Percentiles rank a stretch among this genome's conserved stretches.
phyloP scores from a whole-genome alignment of 176 grass and related monocot species.

The Chrysopogon serrulatus region DNA sequence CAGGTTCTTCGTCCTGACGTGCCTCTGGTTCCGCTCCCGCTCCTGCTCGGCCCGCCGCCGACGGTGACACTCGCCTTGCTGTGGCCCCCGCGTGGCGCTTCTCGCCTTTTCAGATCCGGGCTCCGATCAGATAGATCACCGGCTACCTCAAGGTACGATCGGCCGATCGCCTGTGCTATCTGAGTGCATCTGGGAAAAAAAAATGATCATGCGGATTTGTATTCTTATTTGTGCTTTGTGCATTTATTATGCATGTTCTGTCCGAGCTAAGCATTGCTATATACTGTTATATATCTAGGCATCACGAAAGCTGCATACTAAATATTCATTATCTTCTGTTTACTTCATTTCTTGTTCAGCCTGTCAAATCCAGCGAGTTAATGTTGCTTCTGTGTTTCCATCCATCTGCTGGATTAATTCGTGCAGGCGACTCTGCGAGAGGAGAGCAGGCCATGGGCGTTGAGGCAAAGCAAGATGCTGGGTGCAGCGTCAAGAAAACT shows the following conservation, averaged over 20 bases:
- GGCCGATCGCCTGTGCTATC: background rate
- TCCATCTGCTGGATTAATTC: slow-evolving; percentile 15
- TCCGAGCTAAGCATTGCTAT: background rate
- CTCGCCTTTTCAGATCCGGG: slow-evolving; percentile 5
- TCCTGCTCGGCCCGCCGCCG: background rate
- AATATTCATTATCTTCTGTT: too few species aligned
- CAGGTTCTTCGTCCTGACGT: too few species aligned
- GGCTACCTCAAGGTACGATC: slow-evolving; percentile 19
- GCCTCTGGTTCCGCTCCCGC: background rate
- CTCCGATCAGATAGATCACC: slow-evolving; percentile 18
- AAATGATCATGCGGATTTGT: background rate
- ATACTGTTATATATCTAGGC: background rate
- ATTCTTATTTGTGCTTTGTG: background rate
- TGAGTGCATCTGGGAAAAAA: background rate
- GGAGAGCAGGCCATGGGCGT: slow-evolving; percentile 8
- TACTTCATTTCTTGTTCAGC: background rate
- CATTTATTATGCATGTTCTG: background rate
- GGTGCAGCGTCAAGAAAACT: slow-evolving; percentile 22
- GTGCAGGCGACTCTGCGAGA: background rate
- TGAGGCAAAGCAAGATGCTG: background rate
- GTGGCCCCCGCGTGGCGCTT: background rate
- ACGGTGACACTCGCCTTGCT: background rate
- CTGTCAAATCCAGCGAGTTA: background rate
- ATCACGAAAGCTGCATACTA: background rate
- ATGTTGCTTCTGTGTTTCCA: background rate